phyloP scores from a whole-genome alignment of 441 rosid species.

The Bruguiera hainesii region DNA sequence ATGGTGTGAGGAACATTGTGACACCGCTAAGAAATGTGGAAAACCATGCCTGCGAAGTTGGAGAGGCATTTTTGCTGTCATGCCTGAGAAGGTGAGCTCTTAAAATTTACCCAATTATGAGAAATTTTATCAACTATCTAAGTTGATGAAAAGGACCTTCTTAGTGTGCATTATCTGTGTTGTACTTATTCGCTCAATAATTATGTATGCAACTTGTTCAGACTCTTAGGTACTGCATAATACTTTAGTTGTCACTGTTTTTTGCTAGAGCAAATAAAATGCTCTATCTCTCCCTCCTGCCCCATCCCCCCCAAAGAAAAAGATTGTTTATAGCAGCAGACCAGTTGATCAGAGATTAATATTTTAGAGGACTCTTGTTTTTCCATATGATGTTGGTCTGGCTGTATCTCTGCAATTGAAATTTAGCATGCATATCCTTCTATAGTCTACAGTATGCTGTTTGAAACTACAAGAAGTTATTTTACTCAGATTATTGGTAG shows the following conservation, averaged over 20 bases:
- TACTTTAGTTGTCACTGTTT: too few species aligned
- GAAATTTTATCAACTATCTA: not conserved
- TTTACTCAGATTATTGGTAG: not conserved
- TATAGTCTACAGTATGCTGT: too few species aligned
- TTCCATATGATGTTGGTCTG: too few species aligned
- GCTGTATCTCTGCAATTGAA: too few species aligned
- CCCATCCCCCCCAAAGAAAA: not conserved
- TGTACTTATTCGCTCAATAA: not conserved
- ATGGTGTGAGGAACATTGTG: conserved; percentile 67
- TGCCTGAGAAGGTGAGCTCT: conserved; percentile 73
- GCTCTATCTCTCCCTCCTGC: not conserved
- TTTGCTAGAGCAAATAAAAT: too few species aligned
- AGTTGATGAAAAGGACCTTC: not conserved
- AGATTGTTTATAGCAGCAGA: not conserved
- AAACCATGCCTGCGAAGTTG: conserved; percentile 69
- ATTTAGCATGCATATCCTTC: too few species aligned
- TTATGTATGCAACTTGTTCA: not conserved
- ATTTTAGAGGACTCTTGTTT: too few species aligned
- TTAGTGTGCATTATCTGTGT: not conserved
- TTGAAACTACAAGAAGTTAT: too few species aligned
- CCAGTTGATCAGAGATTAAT: too few species aligned
- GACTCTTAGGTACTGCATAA: not conserved
- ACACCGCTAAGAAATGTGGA: conserved; percentile 63
- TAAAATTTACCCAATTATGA: conserved; percentile 8
- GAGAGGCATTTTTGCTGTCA: conserved; percentile 82